Percentiles rank a stretch among this genome's conserved stretches.
Conservation (phyloP, 176 grass and related monocot species). For the Phragmites australis region DNA sequence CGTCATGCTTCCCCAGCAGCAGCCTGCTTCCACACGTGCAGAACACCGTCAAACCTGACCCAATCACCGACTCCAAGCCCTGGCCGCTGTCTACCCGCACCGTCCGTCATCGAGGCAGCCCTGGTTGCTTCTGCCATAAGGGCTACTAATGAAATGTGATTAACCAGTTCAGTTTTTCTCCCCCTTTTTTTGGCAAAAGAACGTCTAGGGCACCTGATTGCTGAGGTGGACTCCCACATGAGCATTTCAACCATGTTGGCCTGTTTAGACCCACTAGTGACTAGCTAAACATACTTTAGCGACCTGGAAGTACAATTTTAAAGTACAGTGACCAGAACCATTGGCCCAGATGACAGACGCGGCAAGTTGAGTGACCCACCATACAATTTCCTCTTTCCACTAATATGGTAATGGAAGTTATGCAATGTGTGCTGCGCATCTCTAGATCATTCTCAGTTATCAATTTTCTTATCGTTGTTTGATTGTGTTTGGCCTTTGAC, state of each 20-base stretch:
- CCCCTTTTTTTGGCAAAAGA: neutral
- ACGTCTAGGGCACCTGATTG: neutral
- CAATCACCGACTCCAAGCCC: neutral
- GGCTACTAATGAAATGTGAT: neutral
- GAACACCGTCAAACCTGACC: neutral
- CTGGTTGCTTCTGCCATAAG: neutral
- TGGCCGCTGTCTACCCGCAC: neutral
- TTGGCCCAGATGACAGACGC: neutral
- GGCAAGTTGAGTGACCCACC: neutral
- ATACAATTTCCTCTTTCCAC: neutral
- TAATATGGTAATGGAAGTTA: conserved; percentile 17
- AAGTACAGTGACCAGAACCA: neutral
- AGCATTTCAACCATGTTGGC: neutral
- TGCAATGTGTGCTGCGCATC: neutral
- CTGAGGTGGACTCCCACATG: neutral
- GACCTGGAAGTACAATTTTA: neutral
- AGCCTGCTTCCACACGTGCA: neutral
- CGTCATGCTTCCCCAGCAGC: neutral
- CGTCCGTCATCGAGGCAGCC: neutral
- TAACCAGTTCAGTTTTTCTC: no score
- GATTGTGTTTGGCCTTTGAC: neutral
- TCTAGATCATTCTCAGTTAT: neutral
- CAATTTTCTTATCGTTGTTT: neutral
- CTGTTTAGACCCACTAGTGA: neutral
- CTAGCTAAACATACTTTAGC: neutral